Conservation (phyloP, 164 flowering plant species). For the Magnolia changhungtana region DNA sequence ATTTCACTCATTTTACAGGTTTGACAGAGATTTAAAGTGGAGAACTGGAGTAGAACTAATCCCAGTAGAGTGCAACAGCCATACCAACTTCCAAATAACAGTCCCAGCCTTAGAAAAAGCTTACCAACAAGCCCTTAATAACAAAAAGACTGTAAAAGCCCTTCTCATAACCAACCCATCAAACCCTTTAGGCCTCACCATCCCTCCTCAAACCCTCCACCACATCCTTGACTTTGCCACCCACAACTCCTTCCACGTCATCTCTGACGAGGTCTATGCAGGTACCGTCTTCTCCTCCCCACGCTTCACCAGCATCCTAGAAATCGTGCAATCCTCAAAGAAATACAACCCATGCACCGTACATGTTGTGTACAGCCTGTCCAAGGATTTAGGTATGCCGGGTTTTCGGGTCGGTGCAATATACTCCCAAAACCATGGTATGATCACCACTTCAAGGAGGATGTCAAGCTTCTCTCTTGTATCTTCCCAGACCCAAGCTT, state of each 20-base stretch:
- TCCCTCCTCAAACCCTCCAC: conserved; percentile 38
- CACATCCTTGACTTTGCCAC: conserved; percentile 53
- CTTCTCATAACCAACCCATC: conserved; percentile 70
- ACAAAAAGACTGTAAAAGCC: conserved; percentile 52
- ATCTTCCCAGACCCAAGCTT: conserved; percentile 57
- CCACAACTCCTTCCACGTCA: conserved; percentile 69
- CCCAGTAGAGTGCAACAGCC: no score
- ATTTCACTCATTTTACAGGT: no score
- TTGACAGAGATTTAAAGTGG: no score
- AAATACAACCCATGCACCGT: conserved; percentile 48
- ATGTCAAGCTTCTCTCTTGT: conserved; percentile 55
- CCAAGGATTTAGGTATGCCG: conserved; percentile 68
- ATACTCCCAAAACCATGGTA: conserved; percentile 47
- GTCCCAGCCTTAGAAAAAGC: conserved; percentile 56
- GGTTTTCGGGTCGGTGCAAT: conserved; percentile 67
- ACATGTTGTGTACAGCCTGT: conserved; percentile 66
- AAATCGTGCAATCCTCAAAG: conserved; percentile 35
- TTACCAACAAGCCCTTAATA: conserved; percentile 49
- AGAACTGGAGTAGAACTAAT: no score
- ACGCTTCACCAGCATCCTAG: conserved; percentile 66
- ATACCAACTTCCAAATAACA: conserved; percentile 12
- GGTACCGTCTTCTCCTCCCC: conserved; percentile 51
- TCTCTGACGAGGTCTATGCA: conserved; percentile 70
- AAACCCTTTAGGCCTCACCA: conserved; percentile 36
- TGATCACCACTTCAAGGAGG: conserved; percentile 52